These are phyloP conservation scores for Ophioceras dolichostomum DNA, from an alignment of 2,329 filamentous ascomycete genomes.

Conservation along the genomic window DNA sequence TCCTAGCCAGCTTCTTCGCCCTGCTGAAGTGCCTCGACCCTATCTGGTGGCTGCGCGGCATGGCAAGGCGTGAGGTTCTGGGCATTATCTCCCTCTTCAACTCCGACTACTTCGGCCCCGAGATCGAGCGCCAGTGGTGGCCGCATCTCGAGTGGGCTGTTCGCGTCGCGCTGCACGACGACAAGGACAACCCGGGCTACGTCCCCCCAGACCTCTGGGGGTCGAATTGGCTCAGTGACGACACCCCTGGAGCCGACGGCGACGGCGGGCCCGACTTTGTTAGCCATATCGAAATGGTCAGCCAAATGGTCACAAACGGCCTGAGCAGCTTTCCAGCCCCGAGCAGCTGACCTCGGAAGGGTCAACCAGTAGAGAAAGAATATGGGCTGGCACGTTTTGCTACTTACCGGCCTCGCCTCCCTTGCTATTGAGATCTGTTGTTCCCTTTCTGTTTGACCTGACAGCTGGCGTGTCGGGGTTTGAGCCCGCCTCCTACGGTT, in stretches of 20 bases:
- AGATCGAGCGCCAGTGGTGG: constrained; percentile 38
- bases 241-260: constrained; percentile 19
- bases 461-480: no score
- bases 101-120: constrained; percentile 31
- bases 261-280: constrained; percentile 19
- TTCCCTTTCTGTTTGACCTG: no score
- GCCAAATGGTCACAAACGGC: constrained; percentile 21
- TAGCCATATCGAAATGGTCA: constrained; percentile 33
- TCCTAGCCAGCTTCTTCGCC: constrained; percentile 56
- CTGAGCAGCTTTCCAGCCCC: constrained; percentile 3
- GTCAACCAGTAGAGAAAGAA: no score
- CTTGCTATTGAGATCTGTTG: no score
- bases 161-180: constrained; percentile 44
- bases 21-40: constrained; percentile 48
- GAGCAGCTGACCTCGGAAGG: no score
- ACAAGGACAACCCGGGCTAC: constrained; percentile 28
- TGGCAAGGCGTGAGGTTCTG: constrained; percentile 52
- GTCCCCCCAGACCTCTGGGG: constrained; percentile 48
- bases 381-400: no score
- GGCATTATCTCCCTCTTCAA: constrained; percentile 49
- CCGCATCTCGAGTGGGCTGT: constrained; percentile 49
- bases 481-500: no score
- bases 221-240: constrained; percentile 32
- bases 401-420: no score
- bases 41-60: constrained; percentile 60